These are phyloP conservation scores for Priceomyces carsonii DNA, from an alignment of 805 yeast species.

Conservation along the genomic window DNA sequence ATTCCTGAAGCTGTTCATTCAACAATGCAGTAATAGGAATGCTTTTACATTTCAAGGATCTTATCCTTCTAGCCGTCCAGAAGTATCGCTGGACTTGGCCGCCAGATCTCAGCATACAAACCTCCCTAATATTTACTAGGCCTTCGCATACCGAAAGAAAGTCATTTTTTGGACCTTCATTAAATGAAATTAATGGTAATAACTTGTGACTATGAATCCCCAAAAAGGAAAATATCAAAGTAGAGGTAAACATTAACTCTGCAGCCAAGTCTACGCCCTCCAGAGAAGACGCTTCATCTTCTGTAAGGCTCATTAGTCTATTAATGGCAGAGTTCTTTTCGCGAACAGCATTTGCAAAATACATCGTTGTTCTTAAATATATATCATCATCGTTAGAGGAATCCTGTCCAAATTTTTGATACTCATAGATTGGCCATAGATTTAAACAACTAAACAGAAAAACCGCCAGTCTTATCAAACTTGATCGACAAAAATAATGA, in stretches of 20 bases:
- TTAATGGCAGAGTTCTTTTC: slow-evolving; percentile 9
- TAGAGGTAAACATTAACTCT: slow-evolving; percentile 20
- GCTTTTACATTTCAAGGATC: too few species aligned
- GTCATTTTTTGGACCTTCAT: slow-evolving; percentile 18
- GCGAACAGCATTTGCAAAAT: slow-evolving; percentile 19
- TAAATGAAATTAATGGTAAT: slow-evolving; percentile 26
- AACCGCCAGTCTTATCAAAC: slow-evolving; percentile 26
- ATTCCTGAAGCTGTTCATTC: slow-evolving; percentile 3
- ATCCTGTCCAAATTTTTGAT: slow-evolving; percentile 1
- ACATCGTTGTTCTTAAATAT: slow-evolving; percentile 17
- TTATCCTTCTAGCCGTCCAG: slow-evolving; percentile 1
- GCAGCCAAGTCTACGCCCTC: slow-evolving; percentile 6
- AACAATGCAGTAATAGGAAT: slow-evolving; percentile 1
- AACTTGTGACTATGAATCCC: slow-evolving; percentile 31
- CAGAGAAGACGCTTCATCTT: slow-evolving; percentile 1
- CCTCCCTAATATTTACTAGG: slow-evolving; percentile 6
- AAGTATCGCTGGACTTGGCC: background rate
- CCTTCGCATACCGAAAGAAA: slow-evolving; percentile 21
- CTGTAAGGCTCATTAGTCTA: background rate
- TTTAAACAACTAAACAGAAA: slow-evolving; percentile 25
- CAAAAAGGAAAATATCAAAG: slow-evolving; percentile 26
- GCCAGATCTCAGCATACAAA: background rate
- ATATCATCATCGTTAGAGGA: slow-evolving; percentile 10
- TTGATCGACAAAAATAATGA: slow-evolving; percentile 20
- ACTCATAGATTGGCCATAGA: slow-evolving; percentile 24